Evolutionary conservation across 179 eudicot species (phyloP), one percentile per base, ranked within the genome.

Genomic region (Spinacia oleracea): DNA sequence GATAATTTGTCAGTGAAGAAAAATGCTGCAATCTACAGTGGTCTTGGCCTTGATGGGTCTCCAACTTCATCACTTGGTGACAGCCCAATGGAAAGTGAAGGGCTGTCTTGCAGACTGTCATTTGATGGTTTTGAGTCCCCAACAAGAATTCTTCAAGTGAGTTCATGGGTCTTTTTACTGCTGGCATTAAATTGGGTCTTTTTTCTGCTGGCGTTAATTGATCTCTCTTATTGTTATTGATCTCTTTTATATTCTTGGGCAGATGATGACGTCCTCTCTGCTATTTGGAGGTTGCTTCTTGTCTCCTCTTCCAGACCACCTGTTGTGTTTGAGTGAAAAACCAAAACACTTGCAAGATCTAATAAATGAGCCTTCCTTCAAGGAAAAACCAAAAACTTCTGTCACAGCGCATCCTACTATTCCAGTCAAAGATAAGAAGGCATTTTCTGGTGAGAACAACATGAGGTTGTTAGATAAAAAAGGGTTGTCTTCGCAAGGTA

Each of bases 261-360:
- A 96, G 99, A 89, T 91, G 77, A 94, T 96, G 99, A 91, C 93
- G 59, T 90, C 98, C n/a, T 92, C 83, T 70, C 91, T 94, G 23
- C 74, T 88, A 48, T 65, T 40, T 42, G 90, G 88, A 35, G 84
- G 78, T 56, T 78, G 80, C 63, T 81, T 92, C 55, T 78, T 96
- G 81, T 96, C 99, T 77, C 99, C 98, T 75, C 90, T 94, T 71
- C 83, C 88, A 9, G 88, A 86, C 70, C 81, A 87, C 82, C 83
- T 94, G 66, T 77, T 88, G 45, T 66, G 38, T 70, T 84, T 91
- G 86, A 77, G 78, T 71, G 90, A 85, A 81, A 90, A 83, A 71
- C 88, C 84, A 75, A 85, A 81, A 80, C 43, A 48, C 50, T 42
- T 48, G 27, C 85, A 84, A 34, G 82, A 88, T 73, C 76, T 73